Base-by-base conservation (phyloP, 2,329 filamentous ascomycete species). In the Aschersonia sp. region DNA sequence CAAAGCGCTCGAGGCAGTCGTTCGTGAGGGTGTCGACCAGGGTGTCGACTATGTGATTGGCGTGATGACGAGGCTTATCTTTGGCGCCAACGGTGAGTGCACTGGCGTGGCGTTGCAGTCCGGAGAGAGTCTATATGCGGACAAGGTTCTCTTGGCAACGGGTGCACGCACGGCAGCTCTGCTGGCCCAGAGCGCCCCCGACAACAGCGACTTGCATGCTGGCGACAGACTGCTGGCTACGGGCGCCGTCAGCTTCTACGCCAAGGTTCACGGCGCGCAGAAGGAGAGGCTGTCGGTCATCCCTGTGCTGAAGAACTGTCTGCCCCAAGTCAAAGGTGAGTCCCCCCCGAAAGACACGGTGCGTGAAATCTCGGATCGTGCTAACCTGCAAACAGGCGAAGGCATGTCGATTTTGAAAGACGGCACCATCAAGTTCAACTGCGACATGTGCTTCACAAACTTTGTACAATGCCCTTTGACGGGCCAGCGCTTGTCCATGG, bases 361-460 rank as follows among this genome's bases (percentile, higher is more conserved):
- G 12, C 33, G 33, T 37, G 33, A 37, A 37, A 37, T 8, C 33
- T 37, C 8, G 33, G 30, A n/a, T 11, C 32, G 22, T 22, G 46
- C 53, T 56, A 22, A 54, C 48, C 30, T 31, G 42, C 30, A 42
- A 12, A 12, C 40, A 68, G 65, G 65, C 29, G 66, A 68, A 54
- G 63, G 64, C 45, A 68, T 68, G 64, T 68, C 64, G 6, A 68
- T 67, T 11, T 71, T 72, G 7, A 53, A 58, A 4, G 63, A 71
- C 33, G 70, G 72, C 1, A 63, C 73, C 2, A 66, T 82, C 50
- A 82, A 82, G 58, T 78, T 79, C 63, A 80, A 78, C 50, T 77
- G 76, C 55, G 68, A 78, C 45, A 68, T 71, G 22, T 77, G 75
- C 47, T 75, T 81, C 55, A 75, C 69, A 41, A 79, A 80, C 56